These are phyloP conservation scores for Schwanniomyces sp. DNA, from an alignment of 805 yeast species.

Conservation along the genomic window DNA sequence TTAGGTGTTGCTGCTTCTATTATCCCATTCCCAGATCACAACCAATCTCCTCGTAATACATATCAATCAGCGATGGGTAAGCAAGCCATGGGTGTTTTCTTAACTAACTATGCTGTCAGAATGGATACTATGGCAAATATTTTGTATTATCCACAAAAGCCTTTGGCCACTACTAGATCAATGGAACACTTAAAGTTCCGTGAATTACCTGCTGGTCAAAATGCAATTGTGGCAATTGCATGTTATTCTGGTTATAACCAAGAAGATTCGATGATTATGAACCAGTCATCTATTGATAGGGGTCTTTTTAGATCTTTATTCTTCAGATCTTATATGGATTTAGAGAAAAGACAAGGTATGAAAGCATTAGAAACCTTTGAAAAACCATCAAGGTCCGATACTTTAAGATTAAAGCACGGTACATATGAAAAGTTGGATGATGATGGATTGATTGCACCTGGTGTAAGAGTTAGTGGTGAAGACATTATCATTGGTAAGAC, in stretches of 20 bases:
- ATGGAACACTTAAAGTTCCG: slow-evolving; percentile 97
- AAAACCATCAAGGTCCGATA: slow-evolving; percentile 92
- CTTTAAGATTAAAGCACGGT: slow-evolving; percentile 94
- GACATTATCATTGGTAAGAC: slow-evolving; percentile 98
- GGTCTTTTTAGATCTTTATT: slow-evolving; percentile 94
- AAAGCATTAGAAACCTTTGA: slow-evolving; percentile 97
- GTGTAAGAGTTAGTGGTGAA: slow-evolving; percentile 98
- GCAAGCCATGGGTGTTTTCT: slow-evolving; percentile 99
- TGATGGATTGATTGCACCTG: slow-evolving; percentile 97
- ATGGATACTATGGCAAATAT: slow-evolving; percentile 99
- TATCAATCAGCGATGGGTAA: slow-evolving; percentile 99
- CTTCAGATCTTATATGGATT: slow-evolving; percentile 97
- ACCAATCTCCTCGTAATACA: slow-evolving; percentile 98
- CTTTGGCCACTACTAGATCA: slow-evolving; percentile 94
- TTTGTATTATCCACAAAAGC: slow-evolving; percentile 95
- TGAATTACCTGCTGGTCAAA: slow-evolving; percentile 98
- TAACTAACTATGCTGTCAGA: slow-evolving; percentile 92
- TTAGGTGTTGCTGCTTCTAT: slow-evolving; percentile 98
- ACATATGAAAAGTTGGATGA: slow-evolving; percentile 97
- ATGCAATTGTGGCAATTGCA: slow-evolving; percentile 96
- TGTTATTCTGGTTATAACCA: slow-evolving; percentile 99
- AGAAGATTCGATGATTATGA: slow-evolving; percentile 99
- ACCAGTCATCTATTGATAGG: slow-evolving; percentile 94
- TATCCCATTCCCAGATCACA: slow-evolving; percentile 99
- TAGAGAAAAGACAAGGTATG: slow-evolving; percentile 98